Evolutionary conservation across 2,329 filamentous ascomycete genomes (phyloP), one percentile per base, ranked within the genome.

Genomic region (Cladosporium sp.): DNA sequence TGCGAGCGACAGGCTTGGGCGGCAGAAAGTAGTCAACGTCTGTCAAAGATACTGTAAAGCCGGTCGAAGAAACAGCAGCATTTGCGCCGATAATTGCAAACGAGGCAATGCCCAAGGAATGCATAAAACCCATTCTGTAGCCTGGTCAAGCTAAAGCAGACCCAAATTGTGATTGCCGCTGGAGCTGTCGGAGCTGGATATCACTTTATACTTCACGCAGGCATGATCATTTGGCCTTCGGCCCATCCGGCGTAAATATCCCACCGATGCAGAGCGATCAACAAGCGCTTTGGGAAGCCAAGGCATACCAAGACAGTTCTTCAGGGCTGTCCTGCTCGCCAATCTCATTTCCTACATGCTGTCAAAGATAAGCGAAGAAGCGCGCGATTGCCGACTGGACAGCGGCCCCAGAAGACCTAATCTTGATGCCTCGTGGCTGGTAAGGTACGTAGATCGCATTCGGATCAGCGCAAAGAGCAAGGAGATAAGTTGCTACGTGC

Each of bases 51-150:
- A 57, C 54, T 5, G 54, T 57, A 26, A 36, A 57, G 32, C 54
- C 54, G 10, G 54, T 57, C n/a, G 54, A 57, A 39, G 54, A 57
- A 11, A 39, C 54, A 25, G 54, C 54, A 57, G 54, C 54, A 21
- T 16, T n/a, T 11, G 54, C 54, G 3, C 32, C 30, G 10, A 39
- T 11, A 39, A 26, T 32, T 3, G 32, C 54, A 39, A 57, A 16
- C 5, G 54, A 57, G 30, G 32, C 21, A 18, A 57, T 26, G 32
- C 54, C 21, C 30, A 57, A 39, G 5, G 21, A 16, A 16, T 21
- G 54, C 30, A 57, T 3, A 32, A 36, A 57, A n/a, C 23, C 23
- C 54, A 57, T 57, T 32, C 39, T 57, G 21, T 16, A 39, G 30
- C 18, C 53, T 25, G 18, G 6, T 36, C 21, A 8, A 3, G 53